Percentiles rank a stretch among this genome's conserved stretches.
These are phyloP conservation scores for Aspergillus panamensis DNA, from an alignment of 495 filamentous ascomycete species.

Conservation along the genomic window DNA sequence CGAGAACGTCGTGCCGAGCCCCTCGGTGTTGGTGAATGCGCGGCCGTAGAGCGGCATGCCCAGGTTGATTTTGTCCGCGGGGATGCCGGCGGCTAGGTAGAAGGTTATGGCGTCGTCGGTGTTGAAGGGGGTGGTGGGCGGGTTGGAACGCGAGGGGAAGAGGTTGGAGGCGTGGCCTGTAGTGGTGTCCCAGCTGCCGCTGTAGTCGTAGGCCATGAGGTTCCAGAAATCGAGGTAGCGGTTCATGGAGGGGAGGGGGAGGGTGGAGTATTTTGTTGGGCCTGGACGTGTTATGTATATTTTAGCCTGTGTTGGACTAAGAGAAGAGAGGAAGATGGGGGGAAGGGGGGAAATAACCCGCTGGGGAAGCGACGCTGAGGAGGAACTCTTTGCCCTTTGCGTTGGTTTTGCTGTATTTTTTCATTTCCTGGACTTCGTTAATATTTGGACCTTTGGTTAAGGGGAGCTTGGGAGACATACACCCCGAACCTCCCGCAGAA, in stretches of 20 bases:
- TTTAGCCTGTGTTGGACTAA: background rate
- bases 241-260: slow-evolving; percentile 67
- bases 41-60: slow-evolving; percentile 89
- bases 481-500: slow-evolving; percentile 54
- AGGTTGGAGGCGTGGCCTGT: slow-evolving; percentile 82
- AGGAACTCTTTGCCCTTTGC: slow-evolving; percentile 55
- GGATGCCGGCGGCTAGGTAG: slow-evolving; percentile 56
- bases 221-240: slow-evolving; percentile 71
- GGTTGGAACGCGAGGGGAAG: slow-evolving; percentile 50
- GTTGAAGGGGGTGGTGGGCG: slow-evolving; percentile 54
- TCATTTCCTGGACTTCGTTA: slow-evolving; percentile 45
- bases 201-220: slow-evolving; percentile 78
- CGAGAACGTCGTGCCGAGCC: slow-evolving; percentile 63
- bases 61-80: slow-evolving; percentile 67
- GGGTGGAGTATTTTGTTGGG: slow-evolving; percentile 59
- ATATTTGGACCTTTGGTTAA: background rate
- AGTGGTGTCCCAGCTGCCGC: slow-evolving; percentile 65
- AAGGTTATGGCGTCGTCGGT: slow-evolving; percentile 46
- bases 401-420: slow-evolving; percentile 54
- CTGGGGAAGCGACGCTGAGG: slow-evolving; percentile 65
- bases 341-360: slow-evolving; percentile 34
- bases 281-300: slow-evolving; percentile 13
- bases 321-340: background rate
- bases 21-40: slow-evolving; percentile 67
- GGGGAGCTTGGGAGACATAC: slow-evolving; percentile 20